Evolutionary conservation across 2,329 filamentous ascomycete genomes (phyloP), one percentile per base, ranked within the genome.

Genomic region (Colletotrichum tofieldiae): DNA sequence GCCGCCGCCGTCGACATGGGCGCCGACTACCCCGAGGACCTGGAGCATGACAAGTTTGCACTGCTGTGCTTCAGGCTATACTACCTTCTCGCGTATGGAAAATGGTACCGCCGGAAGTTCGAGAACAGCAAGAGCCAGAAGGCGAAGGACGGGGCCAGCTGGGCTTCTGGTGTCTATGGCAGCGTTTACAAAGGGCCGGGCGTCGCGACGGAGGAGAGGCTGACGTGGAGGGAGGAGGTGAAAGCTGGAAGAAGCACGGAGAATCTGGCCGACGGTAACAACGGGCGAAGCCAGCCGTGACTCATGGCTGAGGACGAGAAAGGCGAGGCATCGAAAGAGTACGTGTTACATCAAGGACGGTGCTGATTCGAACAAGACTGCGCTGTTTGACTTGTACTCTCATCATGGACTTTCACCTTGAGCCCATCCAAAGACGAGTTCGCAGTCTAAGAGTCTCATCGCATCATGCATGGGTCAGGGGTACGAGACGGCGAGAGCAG

Each of bases 1-100:
- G 90, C 90, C 3, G 92, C 91, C 1, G 92, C 92, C 0, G 91
- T 92, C 26, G 89, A 92, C 73, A 82, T 93, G 16, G 92, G 92
- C 1, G 92, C 91, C 0, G 82, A 82, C 8, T 93, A 93, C 76
- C 89, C 89, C 0, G 87, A 86, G 72, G 90, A 92, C 75, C 77
- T 92, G 1, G 90, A 92, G 80, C 80, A 88, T n/a, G 90, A 92
- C 72, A 84, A 82, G 65, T 92, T 91, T 76, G 88, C 90, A 0
- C 84, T 92, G 66, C 76, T 92, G 71, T 85, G 86, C 59, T 92
- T 92, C 76, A 79, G 90, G 54, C 77, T 92, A 71, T 92, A 92
- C 74, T 91, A 91, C 71, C 79, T 92, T 60, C 78, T 92, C 3
- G 80, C 83, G 0, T 92, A 92, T 75, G 90, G 90, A 29, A 88